Evolutionary conservation across 2,329 filamentous ascomycete species (phyloP), one percentile per base, ranked within the genome.

Genomic region (Hysterium pulicare): DNA sequence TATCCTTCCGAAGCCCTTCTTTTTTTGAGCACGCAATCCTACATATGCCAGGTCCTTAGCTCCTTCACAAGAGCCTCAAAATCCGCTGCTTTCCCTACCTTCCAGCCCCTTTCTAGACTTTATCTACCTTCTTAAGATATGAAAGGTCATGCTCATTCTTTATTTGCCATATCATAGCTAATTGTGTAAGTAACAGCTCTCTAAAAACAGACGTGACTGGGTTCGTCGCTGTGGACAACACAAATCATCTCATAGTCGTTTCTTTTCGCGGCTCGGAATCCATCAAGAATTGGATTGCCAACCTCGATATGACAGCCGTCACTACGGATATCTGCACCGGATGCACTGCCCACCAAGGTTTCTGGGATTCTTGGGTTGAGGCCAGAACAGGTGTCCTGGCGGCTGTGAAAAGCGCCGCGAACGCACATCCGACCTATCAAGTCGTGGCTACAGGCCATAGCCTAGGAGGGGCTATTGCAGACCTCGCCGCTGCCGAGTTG

Each of bases 361-460:
- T 86, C 67, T 68, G 68, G 53, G 61, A 66, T 6, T 75, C 78
- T 28, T 86, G 81, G 79, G 42, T 62, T 9, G 79, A 83, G 47
- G 71, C 84, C 21, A 57, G 68, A 2, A 40, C 46, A 5, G 51
- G 54, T 8, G 71, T 77, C 15, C 52, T 74, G 3, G 51, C 58
- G 2, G 72, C 71, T 41, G 57, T 85, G 15, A 51, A 66, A 19
- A 44, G 63, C 2, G 75, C 78, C 13, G 58, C 53, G 21, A 49
- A 55, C 4, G 58, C 66, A n/a, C 64, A 81, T 61, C 78, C 81
- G 1, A 48, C 45, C 22, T 84, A 78, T 69, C 54, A 58, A 23
- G 60, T 86, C 54, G 57, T 81, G n/a, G 62, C 75, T 19, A 81
- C 80, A 0, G 85, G 84, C 26, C 84, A 87, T 71, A 86, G 82